Evolutionary conservation across 306 rosid genomes (phyloP), one percentile per base, ranked within the genome.

Genomic region (Leucaena leucocephala): DNA sequence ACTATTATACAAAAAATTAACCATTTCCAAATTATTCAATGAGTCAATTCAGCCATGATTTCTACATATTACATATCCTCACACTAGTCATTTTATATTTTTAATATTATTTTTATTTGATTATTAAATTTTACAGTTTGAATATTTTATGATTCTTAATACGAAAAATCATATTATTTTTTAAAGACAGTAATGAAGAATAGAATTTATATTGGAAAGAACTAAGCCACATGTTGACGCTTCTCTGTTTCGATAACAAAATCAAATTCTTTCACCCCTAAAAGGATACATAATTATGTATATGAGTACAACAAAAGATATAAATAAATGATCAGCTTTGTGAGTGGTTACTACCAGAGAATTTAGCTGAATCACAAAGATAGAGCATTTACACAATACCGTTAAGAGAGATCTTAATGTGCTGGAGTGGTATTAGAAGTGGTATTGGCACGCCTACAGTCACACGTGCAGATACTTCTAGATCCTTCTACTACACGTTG

Each of bases 401-500:
- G 58, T 48, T 73, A 74, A 61, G 81, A 86, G 62, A 82, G 19
- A 5, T 49, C 42, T 67, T 82, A 17, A 45, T 52, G 40, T 3
- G 46, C 36, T 43, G 82, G 44, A 54, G 66, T 77, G 22, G 89
- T 16, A 69, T 34, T 68, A 1, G 62, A 55, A 55, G 94, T 88
- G 15, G 42, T 48, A 87, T 94, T 94, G 65, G 81, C 46, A 36
- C 58, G 85, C 80, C 85, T 85, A 89, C 98, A 95, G 49, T 92
- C 90, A 70, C 98, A 95, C 17, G 84, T 85, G 76, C 98, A 95
- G 57, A 83, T 8, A 78, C 84, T 88, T 85, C 98, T 90, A 0
- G 98, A 92, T 66, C 90, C 98, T 82, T 90, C 87, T 57, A 95
- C 98, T 13, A 91, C 86, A 0, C 98, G 98, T 69, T 93, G 98